Percentiles rank a stretch among this genome's conserved stretches.
Conservation (phyloP, 2,329 filamentous ascomycete species). For the Clonostachys solani region DNA sequence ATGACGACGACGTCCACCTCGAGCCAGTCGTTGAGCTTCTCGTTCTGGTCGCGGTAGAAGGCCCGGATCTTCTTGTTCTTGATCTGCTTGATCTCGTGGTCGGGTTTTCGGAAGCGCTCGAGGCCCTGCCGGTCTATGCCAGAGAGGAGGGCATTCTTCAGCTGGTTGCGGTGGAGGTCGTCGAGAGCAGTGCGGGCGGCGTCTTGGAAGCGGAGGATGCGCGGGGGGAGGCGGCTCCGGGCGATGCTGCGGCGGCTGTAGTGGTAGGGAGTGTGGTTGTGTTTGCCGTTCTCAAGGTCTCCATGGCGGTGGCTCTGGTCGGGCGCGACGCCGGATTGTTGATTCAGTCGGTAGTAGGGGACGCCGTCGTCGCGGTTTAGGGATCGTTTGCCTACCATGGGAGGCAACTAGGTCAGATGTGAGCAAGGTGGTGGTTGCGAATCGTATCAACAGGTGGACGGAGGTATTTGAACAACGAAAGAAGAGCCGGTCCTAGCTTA, state of each 20-base stretch:
- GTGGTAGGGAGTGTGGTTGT: not conserved
- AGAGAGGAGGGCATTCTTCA: conserved; percentile 19
- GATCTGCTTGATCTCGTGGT: conserved; percentile 17
- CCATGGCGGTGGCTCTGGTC: not conserved
- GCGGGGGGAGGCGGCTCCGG: not conserved
- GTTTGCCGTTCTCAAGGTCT: not conserved
- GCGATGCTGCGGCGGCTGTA: not conserved
- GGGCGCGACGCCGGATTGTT: not conserved
- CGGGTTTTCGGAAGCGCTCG: conserved; percentile 19
- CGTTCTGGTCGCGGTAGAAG: conserved; percentile 22
- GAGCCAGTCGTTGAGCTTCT: conserved; percentile 24
- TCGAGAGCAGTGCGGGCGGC: conserved; percentile 19
- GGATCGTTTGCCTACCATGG: conserved; percentile 4
- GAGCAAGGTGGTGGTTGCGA: not conserved
- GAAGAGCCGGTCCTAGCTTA: too few species aligned
- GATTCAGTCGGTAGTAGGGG: not conserved
- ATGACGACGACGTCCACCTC: conserved; percentile 25
- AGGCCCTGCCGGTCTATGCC: conserved; percentile 19
- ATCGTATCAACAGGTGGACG: too few species aligned
- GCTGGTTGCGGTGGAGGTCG: conserved; percentile 19
- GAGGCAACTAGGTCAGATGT: not conserved
- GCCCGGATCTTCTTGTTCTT: conserved; percentile 17
- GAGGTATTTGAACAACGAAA: too few species aligned
- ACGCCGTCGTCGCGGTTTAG: not conserved
- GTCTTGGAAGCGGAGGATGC: conserved; percentile 22